Evolutionary conservation across 2,329 filamentous ascomycete genomes (phyloP).

Genomic region (Cephalotrichum gorgonifer): DNA sequence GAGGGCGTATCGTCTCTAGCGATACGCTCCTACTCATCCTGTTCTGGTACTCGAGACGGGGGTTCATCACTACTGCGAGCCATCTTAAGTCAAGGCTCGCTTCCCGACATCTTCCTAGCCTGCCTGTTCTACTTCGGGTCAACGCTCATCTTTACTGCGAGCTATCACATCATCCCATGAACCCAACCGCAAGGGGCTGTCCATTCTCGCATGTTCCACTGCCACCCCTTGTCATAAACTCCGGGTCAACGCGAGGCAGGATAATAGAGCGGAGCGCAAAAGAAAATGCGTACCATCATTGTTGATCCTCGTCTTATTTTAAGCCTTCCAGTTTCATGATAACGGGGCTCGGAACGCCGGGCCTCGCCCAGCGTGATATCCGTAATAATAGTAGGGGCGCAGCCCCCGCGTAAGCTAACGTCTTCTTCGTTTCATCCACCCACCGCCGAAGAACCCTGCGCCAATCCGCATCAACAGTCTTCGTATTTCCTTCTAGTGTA

Average conservation of each 20-base stretch:
- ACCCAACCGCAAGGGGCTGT: too few species aligned
- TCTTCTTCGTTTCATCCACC: not conserved
- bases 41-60: too few species aligned
- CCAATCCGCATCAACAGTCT: not conserved
- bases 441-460: not conserved
- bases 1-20: too few species aligned
- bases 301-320: not conserved
- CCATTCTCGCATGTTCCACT: not conserved
- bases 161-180: too few species aligned
- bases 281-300: conserved; percentile 2
- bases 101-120: too few species aligned
- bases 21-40: too few species aligned
- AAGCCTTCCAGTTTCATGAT: not conserved
- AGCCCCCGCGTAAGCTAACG: not conserved
- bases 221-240: not conserved
- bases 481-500: not conserved
- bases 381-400: not conserved
- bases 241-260: conserved; percentile 1
- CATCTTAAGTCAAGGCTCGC: too few species aligned
- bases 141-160: too few species aligned
- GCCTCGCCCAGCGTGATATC: not conserved
- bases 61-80: too few species aligned
- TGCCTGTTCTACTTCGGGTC: too few species aligned
- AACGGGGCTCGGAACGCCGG: not conserved
- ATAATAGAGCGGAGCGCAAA: not conserved